Evolutionary conservation across 2,329 filamentous ascomycete genomes (phyloP).

Genomic region (Alternaria longipes): DNA sequence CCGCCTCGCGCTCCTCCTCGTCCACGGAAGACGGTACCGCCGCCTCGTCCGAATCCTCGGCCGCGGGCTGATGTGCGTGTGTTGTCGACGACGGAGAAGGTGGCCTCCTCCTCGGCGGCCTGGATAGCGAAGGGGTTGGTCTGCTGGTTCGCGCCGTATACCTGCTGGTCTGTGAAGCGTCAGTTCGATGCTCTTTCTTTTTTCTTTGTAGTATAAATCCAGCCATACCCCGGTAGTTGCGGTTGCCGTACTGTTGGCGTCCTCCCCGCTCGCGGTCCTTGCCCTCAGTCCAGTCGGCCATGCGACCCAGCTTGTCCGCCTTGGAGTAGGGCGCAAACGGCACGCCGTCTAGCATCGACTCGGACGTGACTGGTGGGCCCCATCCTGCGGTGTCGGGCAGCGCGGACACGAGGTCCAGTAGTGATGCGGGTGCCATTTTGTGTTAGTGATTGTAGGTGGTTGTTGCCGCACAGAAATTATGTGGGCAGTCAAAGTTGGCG

Average conservation of each 20-base stretch:
- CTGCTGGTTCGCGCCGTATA: slow-evolving; percentile 89
- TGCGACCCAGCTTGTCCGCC: slow-evolving; percentile 96
- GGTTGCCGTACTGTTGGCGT: slow-evolving; percentile 82
- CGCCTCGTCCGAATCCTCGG: slow-evolving; percentile 82
- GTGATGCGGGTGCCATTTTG: slow-evolving; percentile 58
- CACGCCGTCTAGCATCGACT: slow-evolving; percentile 92
- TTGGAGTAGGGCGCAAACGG: slow-evolving; percentile 99
- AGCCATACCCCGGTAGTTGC: slow-evolving; percentile 83
- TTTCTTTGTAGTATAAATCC: not conserved
- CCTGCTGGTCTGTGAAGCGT: slow-evolving; percentile 79
- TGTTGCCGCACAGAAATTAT: slow-evolving; percentile 33
- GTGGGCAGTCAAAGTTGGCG: slow-evolving; percentile 31
- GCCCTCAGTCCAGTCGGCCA: slow-evolving; percentile 98
- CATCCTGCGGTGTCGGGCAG: slow-evolving; percentile 65
- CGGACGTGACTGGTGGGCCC: slow-evolving; percentile 83
- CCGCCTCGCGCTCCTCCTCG: slow-evolving; percentile 78
- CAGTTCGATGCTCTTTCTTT: slow-evolving; percentile 10
- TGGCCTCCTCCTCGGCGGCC: slow-evolving; percentile 92
- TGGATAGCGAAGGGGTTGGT: slow-evolving; percentile 85
- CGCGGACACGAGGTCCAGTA: slow-evolving; percentile 59
- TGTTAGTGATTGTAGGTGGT: slow-evolving; percentile 19
- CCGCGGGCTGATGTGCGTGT: slow-evolving; percentile 85
- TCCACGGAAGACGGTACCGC: slow-evolving; percentile 87
- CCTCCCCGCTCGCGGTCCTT: slow-evolving; percentile 83
- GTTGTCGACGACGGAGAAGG: slow-evolving; percentile 98